These are phyloP conservation scores for Apiospora pterosperma DNA, from an alignment of 2,329 filamentous ascomycete species.

Conservation along the genomic window DNA sequence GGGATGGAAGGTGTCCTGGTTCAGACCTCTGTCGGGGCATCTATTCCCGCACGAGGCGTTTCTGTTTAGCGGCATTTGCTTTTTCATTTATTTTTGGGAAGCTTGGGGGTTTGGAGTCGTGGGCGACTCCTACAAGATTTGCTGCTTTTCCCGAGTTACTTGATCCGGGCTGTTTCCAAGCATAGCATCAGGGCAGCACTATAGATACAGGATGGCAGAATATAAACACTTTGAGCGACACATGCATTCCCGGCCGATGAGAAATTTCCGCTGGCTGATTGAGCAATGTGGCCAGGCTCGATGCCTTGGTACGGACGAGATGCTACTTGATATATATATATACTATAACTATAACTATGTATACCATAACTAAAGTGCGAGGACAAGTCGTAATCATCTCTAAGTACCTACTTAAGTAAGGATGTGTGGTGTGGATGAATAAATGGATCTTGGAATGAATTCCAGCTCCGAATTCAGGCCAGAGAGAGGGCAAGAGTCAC, in stretches of 20 bases:
- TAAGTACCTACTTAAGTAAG: no score
- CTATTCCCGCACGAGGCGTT: slow-evolving; percentile 1
- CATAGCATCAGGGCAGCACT: slow-evolving; percentile 5
- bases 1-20: background rate
- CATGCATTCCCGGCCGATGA: background rate
- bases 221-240: background rate
- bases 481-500: background rate
- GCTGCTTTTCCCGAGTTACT: background rate
- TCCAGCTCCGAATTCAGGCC: background rate
- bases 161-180: background rate
- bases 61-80: slow-evolving; percentile 5
- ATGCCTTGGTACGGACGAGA: background rate
- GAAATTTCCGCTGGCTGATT: background rate
- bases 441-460: background rate
- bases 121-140: slow-evolving; percentile 3
- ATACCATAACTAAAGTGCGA: no score
- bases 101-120: slow-evolving; percentile 2
- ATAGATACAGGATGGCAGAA: slow-evolving; percentile 6
- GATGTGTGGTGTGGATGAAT: background rate
- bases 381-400: no score
- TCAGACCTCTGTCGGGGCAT: background rate
- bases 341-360: no score
- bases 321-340: background rate
- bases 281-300: background rate
- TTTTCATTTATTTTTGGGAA: slow-evolving; percentile 5